Percentiles rank a stretch among this genome's conserved stretches.
phyloP scores from a whole-genome alignment of 371 early-diverging fungal genomes.

The Apophysomyces sp. region DNA sequence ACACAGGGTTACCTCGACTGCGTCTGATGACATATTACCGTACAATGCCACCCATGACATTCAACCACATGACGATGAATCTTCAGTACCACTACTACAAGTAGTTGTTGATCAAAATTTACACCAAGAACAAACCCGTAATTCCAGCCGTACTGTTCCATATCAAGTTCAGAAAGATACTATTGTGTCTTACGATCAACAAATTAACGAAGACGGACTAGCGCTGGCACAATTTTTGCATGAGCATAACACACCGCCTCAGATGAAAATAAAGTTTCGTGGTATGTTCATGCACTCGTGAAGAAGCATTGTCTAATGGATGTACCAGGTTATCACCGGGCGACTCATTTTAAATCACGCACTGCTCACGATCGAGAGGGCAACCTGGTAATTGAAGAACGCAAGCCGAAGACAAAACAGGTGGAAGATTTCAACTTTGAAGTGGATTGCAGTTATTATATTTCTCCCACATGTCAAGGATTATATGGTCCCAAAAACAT shows the following conservation, averaged over 20 bases:
- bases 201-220: conserved; percentile 46
- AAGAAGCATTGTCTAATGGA: too few relatives aligned
- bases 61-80: background rate
- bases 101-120: background rate
- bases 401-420: conserved; percentile 17
- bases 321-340: background rate
- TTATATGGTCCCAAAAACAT: conserved; percentile 28
- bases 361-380: conserved; percentile 32
- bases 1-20: background rate
- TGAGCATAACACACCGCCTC: conserved; percentile 40
- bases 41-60: background rate
- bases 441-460: conserved; percentile 27
- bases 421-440: conserved; percentile 39
- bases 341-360: background rate
- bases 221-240: conserved; percentile 42
- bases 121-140: background rate
- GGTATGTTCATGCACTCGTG: conserved; percentile 19
- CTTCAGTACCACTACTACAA: background rate
- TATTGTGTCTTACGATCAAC: conserved; percentile 29
- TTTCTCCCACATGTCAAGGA: conserved; percentile 25
- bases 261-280: conserved; percentile 33
- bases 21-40: background rate
- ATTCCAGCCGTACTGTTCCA: background rate
- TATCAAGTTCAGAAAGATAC: background rate
- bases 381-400: conserved; percentile 21